Conservation (phyloP, 192 early-diverging fungal genomes). For the Cladochytrium replicatum region DNA sequence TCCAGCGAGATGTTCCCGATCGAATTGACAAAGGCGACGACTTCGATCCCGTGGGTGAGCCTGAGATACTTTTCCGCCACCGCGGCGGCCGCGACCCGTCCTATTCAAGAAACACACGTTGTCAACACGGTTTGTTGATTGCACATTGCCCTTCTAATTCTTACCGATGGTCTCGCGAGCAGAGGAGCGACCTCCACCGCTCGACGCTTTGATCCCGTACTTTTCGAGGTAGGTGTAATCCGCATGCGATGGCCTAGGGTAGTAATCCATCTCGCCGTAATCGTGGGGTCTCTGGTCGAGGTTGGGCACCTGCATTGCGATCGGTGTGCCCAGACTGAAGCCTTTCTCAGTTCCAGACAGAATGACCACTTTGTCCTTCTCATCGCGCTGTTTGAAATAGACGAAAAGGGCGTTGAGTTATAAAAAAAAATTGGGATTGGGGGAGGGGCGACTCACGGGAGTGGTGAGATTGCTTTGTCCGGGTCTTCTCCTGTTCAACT, state of each 20-base stretch:
- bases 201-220: conserved; percentile 90
- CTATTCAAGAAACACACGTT: conserved; percentile 37
- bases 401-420: neutral
- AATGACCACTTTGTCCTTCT: conserved; percentile 88
- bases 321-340: conserved; percentile 87
- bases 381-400: conserved; percentile 59
- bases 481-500: conserved; percentile 83
- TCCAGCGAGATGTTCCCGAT: conserved; percentile 75
- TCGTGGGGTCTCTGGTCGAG: conserved; percentile 93
- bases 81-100: conserved; percentile 91
- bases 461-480: conserved; percentile 95
- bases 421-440: neutral
- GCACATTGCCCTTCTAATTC: neutral
- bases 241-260: conserved; percentile 94
- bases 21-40: conserved; percentile 88
- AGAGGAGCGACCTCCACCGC: conserved; percentile 86
- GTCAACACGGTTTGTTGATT: neutral
- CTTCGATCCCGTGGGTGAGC: conserved; percentile 71
- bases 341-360: conserved; percentile 90
- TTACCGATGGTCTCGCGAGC: conserved; percentile 91
- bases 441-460: conserved; percentile 48
- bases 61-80: conserved; percentile 94
- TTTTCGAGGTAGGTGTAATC: conserved; percentile 96
- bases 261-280: conserved; percentile 91
- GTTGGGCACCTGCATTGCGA: conserved; percentile 84